These are phyloP conservation scores for Coprinopsis sp. DNA, from an alignment of 768 basidiomycete species.

Conservation along the genomic window DNA sequence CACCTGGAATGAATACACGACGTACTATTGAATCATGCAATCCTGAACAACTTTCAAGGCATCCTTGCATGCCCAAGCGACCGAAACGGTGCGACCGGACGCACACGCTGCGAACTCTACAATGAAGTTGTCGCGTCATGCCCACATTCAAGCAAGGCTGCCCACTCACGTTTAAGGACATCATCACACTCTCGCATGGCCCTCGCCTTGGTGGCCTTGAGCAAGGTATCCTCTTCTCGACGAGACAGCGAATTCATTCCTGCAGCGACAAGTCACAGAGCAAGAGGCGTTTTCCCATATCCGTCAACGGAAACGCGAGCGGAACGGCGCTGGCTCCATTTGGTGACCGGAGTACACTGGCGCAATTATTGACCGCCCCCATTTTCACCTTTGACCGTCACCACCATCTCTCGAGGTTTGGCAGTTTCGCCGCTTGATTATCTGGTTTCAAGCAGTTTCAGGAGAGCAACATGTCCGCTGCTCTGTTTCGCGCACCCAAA, in stretches of 20 bases:
- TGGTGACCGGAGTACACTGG: neutral
- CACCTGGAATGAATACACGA: slow-evolving; percentile 10
- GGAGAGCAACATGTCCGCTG: neutral
- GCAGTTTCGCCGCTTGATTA: neutral
- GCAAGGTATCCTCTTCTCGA: slow-evolving; percentile 80
- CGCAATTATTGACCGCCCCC: neutral
- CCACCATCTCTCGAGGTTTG: neutral
- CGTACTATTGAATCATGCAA: slow-evolving; percentile 80
- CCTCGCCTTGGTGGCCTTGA: slow-evolving; percentile 75
- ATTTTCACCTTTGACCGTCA: neutral
- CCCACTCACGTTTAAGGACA: slow-evolving; percentile 61
- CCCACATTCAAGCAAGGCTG: neutral
- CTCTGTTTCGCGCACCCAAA: slow-evolving; percentile 5
- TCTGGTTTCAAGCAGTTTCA: neutral
- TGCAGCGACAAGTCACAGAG: slow-evolving; percentile 3
- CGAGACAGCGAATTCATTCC: slow-evolving; percentile 81
- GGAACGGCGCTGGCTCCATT: neutral
- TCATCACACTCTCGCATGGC: slow-evolving; percentile 77
- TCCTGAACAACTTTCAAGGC: slow-evolving; percentile 66
- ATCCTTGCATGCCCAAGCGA: slow-evolving; percentile 78
- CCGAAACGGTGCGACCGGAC: slow-evolving; percentile 72
- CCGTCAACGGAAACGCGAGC: slow-evolving; percentile 2
- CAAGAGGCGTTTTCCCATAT: slow-evolving; percentile 2
- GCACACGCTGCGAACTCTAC: slow-evolving; percentile 85
- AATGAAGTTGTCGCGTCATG: slow-evolving; percentile 3